Percentiles rank a stretch among this genome's conserved stretches.
These are phyloP conservation scores for Pseudocercospora cruenta DNA, from an alignment of 2,329 filamentous ascomycete species.

Conservation along the genomic window DNA sequence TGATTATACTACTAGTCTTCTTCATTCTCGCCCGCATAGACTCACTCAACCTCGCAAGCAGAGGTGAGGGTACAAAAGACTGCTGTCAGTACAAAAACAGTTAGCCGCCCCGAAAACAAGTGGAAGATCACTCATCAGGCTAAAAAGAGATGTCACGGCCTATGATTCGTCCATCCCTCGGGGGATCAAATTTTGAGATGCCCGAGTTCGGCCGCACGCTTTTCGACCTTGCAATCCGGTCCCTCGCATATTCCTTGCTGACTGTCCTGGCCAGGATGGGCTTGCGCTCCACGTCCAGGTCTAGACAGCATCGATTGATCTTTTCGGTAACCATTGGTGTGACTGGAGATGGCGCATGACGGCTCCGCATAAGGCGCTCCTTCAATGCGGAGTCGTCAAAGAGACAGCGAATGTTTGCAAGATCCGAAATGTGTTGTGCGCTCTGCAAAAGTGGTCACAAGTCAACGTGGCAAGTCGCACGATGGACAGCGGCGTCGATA, in stretches of 20 bases:
- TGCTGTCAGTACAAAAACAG: not conserved
- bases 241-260: not conserved
- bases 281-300: not conserved
- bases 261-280: not conserved
- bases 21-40: constrained; percentile 33
- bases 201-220: constrained; percentile 1
- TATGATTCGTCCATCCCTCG: not conserved
- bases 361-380: not conserved
- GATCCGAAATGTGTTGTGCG: not conserved
- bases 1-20: constrained; percentile 11
- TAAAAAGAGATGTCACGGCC: constrained; percentile 29
- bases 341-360: not conserved
- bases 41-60: constrained; percentile 32
- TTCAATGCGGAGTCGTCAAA: not conserved
- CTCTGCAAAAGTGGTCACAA: not conserved
- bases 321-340: not conserved
- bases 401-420: not conserved
- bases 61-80: constrained; percentile 36
- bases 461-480: not conserved
- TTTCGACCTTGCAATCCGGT: not conserved
- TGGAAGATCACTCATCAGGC: not conserved
- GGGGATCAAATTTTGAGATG: not conserved
- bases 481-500: not conserved
- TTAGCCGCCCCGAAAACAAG: not conserved
- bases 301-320: not conserved